phyloP scores from a whole-genome alignment of 148 eudicot species.

The Spergularia bocconei region DNA sequence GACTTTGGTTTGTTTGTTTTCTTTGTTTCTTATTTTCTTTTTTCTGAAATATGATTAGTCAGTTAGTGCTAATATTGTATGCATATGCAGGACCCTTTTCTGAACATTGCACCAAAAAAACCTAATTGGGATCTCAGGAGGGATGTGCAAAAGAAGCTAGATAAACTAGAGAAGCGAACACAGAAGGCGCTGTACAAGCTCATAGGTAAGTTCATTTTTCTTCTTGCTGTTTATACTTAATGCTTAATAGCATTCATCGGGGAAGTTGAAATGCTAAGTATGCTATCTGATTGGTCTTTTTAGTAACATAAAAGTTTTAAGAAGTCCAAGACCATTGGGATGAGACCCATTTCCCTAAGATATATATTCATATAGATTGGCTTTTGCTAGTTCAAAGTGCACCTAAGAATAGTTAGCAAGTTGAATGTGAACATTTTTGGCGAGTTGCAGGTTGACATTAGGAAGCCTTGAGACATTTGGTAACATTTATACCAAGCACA shows the following conservation, averaged over 20 bases:
- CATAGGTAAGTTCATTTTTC: slow-evolving; percentile 49
- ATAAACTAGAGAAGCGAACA: slow-evolving; percentile 84
- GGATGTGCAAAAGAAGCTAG: slow-evolving; percentile 93
- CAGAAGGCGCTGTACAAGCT: slow-evolving; percentile 82
- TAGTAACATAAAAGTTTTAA: neutral
- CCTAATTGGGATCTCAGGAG: slow-evolving; percentile 97
- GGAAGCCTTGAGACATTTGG: too few relatives aligned
- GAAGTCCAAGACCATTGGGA: neutral
- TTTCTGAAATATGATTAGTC: neutral
- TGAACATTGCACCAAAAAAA: slow-evolving; percentile 96
- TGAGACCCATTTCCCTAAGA: neutral
- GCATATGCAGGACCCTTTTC: slow-evolving; percentile 75
- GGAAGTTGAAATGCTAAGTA: neutral
- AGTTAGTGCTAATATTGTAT: slow-evolving; percentile 8
- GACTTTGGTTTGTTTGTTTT: neutral
- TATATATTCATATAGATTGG: neutral
- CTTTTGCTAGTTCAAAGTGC: neutral
- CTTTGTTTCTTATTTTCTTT: neutral
- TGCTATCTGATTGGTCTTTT: neutral
- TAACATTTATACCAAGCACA: too few relatives aligned
- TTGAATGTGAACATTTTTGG: neutral
- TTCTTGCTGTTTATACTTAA: neutral
- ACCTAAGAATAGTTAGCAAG: neutral
- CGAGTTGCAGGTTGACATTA: too few relatives aligned
- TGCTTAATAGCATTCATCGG: neutral